Base-by-base conservation (phyloP, 768 basidiomycete genomes). In the Macrocybe gigantea region DNA sequence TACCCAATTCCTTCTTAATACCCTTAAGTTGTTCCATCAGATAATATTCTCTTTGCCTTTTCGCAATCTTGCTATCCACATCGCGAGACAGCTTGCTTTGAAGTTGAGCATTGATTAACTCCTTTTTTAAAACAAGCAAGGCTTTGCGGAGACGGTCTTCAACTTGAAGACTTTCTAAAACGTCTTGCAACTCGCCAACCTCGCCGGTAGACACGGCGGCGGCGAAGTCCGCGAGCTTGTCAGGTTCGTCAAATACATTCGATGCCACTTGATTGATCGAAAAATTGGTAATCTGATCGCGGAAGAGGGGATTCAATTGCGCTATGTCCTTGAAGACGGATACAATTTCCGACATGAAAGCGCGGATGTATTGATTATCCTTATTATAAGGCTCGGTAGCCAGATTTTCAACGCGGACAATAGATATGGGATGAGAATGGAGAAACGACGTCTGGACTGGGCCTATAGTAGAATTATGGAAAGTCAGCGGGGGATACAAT, bases 301-400 rank as follows among this genome's bases (percentile, higher is more conserved):
- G 88, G 84, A 98, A 97, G 54, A 97, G 82, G 1, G 93, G 93
- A 65, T 96, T 95, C 38, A 97, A 78, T 63, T 94, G 91, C 0
- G 94, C 94, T 50, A 98, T 96, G 61, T 97, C 94, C 73, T 98
- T 98, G 80, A 98, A 97, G 35, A 94, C 92, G 39, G 88, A 86
- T 54, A 98, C 88, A 50, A 98, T 92, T 67, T 98, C 95, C 38
- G 86, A 85, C 82, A 93, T 94, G 67, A 96, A 89, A 4, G 95
- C 95, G 29, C 93, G 88, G 56, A 95, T 85, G 64, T 94, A 88
- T 63, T 96, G 93, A 67, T 93, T 85, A 63, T 93, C 90, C 63
- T 94, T 91, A 71, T 85, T 82, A 72, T 86, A 94, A 0, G 91
- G 82, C 52, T 85, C 79, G 5, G 90, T 86, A 29, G 66, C 61